A percentile compares a stretch with the other conserved stretches of the same genome.
These are phyloP conservation scores for Magnolia sinica DNA, from an alignment of 164 flowering plant species.

Conservation along the genomic window DNA sequence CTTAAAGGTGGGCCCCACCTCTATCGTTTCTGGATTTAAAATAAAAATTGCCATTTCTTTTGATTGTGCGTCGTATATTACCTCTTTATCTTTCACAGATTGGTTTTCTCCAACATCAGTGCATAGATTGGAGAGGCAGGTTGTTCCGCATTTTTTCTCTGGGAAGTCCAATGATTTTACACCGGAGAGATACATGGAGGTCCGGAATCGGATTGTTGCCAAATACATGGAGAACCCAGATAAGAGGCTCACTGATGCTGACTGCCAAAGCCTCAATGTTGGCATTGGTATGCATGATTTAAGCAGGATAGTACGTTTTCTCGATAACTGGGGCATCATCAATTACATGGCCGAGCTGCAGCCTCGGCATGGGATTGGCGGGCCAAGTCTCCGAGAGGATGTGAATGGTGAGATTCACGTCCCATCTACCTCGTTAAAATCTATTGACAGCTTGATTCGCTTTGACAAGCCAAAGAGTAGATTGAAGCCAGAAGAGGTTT, in stretches of 20 bases:
- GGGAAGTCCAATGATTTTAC: conserved; percentile 73
- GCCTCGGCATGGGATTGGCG: conserved; percentile 40
- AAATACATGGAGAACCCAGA: conserved; percentile 82
- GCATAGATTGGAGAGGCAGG: conserved; percentile 87
- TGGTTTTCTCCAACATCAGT: conserved; percentile 88
- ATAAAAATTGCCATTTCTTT: not conserved
- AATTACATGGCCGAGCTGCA: conserved; percentile 62
- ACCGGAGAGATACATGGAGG: conserved; percentile 85
- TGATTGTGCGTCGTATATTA: not conserved
- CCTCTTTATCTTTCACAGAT: conserved; percentile 37
- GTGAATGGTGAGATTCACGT: conserved; percentile 69
- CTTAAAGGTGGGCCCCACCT: not conserved
- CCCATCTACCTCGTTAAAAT: conserved; percentile 74
- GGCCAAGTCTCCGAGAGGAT: conserved; percentile 62
- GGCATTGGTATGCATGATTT: conserved; percentile 60
- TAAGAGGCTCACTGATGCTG: conserved; percentile 46
- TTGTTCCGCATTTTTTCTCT: conserved; percentile 89
- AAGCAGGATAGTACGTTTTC: conserved; percentile 70
- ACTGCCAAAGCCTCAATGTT: conserved; percentile 49
- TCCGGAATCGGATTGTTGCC: conserved; percentile 73
- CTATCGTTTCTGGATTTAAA: no score
- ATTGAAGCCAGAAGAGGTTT: conserved; percentile 55
- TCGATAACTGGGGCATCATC: conserved; percentile 95
- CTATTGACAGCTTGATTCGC: conserved; percentile 85
- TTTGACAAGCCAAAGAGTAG: conserved; percentile 89